Conservation (phyloP, 257 asterid species). For the Sherardia arvensis region DNA sequence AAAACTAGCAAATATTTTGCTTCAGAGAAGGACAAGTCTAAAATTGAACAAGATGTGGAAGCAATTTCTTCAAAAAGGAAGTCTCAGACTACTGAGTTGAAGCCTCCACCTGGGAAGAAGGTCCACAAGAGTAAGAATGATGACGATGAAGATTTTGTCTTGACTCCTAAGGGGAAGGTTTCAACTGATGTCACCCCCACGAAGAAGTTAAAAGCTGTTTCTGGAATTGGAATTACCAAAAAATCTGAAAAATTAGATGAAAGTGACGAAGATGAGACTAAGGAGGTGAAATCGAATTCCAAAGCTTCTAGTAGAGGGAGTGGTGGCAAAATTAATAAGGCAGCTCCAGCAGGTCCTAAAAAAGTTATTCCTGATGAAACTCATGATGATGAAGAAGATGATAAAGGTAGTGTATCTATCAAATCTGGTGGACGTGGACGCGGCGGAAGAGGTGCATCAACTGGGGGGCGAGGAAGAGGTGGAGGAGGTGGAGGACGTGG, state of each 20-base stretch:
- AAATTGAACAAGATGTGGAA: slow-evolving; percentile 49
- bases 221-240: slow-evolving; percentile 51
- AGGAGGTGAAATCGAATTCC: slow-evolving; percentile 32
- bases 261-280: slow-evolving; percentile 48
- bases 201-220: slow-evolving; percentile 63
- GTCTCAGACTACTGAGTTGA: slow-evolving; percentile 36
- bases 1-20: slow-evolving; percentile 92
- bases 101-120: slow-evolving; percentile 50
- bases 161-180: slow-evolving; percentile 38
- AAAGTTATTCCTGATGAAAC: slow-evolving; percentile 38
- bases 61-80: slow-evolving; percentile 51
- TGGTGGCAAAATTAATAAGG: slow-evolving; percentile 52
- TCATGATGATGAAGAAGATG: slow-evolving; percentile 56
- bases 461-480: slow-evolving; percentile 88
- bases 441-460: slow-evolving; percentile 65
- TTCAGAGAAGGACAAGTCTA: slow-evolving; percentile 33
- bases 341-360: slow-evolving; percentile 26
- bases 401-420: slow-evolving; percentile 37
- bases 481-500: slow-evolving; percentile 98
- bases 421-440: slow-evolving; percentile 88
- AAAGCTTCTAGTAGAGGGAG: slow-evolving; percentile 71
- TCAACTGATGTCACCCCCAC: slow-evolving; percentile 38
- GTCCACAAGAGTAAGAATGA: slow-evolving; percentile 54
- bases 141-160: slow-evolving; percentile 67
- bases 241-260: slow-evolving; percentile 33